Base-by-base conservation (phyloP, 208 protist genomes). In the Leishmania lainsoni region DNA sequence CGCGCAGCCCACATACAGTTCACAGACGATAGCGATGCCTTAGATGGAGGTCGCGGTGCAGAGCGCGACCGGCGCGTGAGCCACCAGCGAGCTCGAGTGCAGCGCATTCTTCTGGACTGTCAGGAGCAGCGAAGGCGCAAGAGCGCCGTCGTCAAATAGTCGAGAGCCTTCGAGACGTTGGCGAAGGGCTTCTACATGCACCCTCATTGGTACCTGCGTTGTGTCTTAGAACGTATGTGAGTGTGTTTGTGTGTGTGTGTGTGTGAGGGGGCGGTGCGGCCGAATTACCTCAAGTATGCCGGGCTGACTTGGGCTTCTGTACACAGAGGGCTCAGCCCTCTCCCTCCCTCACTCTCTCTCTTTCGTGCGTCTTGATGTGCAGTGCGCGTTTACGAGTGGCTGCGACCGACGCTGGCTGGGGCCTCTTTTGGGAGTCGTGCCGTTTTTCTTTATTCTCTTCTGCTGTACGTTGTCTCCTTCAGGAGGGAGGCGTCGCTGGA, bases 41-140 rank as follows among this genome's bases (percentile, higher is more conserved):
- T 84, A 2, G 76, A 80, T 12, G 70, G 75, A 17, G 76, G 76
- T 39, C 81, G 81, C 10, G 69, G 76, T 39, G 66, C 76, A 3
- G 69, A 61, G 39, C 75, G 76, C 20, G 75, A 80, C 39, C 32
- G 48, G 17, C 81, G 76, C 26, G 58, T 80, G 17, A 32, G 26
- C 9, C 76, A 54, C 49, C 81, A 84, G 56, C 61, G 66, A 1
- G 39, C 35, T 80, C 75, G 81, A n/a, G 76, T 78, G 70, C 81
- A 63, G 42, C 2, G 56, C 8, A 45, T 80, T 51, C 70, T 84
- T 61, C 59, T 84, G 45, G 68, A 80, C 35, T 84, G 81, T 9
- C 26, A 84, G 59, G 81, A 84, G 81, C 83, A 79, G 75, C 83
- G 75, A 12, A 35, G 59, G 45, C 72, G 83, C 5, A 52, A 51